Base-by-base conservation (phyloP, 108 stramenopile genomes). In the Cyclotella choctawhatcheeana region DNA sequence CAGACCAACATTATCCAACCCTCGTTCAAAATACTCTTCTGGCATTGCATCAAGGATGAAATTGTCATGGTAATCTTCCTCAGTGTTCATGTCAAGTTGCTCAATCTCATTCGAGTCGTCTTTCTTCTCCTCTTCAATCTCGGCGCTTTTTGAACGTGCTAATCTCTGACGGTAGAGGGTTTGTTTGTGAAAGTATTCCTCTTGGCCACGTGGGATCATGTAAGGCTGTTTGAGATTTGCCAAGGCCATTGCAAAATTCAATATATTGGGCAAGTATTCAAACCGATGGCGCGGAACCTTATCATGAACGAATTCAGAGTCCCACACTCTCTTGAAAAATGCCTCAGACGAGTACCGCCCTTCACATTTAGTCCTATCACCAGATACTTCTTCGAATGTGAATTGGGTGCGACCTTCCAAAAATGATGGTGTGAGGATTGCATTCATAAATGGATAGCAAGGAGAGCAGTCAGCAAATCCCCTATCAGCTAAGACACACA, bases 11-110 rank as follows among this genome's bases (percentile, higher is more conserved):
- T 60, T 24, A 5, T 60, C 22, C 25, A 60, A 37, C 17, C 59
- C 59, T 6, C 17, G 35, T 18, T 60, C 13, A 26, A 13, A 37
- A 40, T 60, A 60, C 24, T 60, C 59, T 17, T 60, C 21, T 6
- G 59, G 59, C 35, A 60, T 60, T n/a, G 59, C 59, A 60, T 25
- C 33, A 5, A 24, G 35, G 29, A 60, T 60, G 37, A 37, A 60
- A 40, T 40, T 60, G 33, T 18, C 24, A 20, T 37, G 24, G 16
- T 5, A 24, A 16, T 26, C 25, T 24, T 37, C 59, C 31, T 6
- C n/a, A 18, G 24, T 37, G 6, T 26, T 17, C 6, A 24, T 24
- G 8, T 24, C 25, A 7, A 25, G 5, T 17, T 7, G 50, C 50
- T 13, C n/a, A 6, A 6, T 51, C 6, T n/a, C n/a, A n/a, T n/a